Evolutionary conservation across 257 asterid genomes (phyloP).

Genomic region (Solanum appendiculatum): DNA sequence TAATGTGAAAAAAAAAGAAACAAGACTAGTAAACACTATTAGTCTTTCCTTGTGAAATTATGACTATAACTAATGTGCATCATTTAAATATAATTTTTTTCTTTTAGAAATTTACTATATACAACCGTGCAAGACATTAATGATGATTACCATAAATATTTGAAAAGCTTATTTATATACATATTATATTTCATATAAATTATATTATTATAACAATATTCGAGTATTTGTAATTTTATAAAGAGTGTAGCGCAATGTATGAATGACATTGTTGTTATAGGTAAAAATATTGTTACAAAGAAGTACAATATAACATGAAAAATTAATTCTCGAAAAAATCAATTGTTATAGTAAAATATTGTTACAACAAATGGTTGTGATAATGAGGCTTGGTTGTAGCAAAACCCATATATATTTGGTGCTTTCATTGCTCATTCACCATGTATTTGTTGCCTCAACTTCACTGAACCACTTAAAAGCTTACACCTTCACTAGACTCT

Average conservation of each 20-base stretch:
- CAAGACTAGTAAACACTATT: too few species aligned
- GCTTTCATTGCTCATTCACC: neutral
- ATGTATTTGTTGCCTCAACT: neutral
- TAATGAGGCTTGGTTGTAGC: neutral
- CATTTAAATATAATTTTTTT: neutral
- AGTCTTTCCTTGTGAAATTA: neutral
- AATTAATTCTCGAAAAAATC: neutral
- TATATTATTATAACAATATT: too few species aligned
- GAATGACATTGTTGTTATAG: neutral
- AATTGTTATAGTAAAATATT: neutral
- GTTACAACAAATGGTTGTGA: neutral
- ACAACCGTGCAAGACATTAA: neutral
- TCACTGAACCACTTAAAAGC: neutral
- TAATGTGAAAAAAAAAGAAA: too few species aligned
- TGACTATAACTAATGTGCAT: neutral
- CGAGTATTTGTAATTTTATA: neutral
- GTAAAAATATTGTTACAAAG: neutral
- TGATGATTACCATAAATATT: neutral
- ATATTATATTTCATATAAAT: too few species aligned
- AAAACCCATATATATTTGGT: too few species aligned
- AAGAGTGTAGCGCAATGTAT: neutral
- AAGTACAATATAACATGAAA: neutral
- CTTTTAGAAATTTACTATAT: neutral
- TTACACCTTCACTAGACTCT: constrained; percentile 22
- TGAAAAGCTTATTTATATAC: neutral